Percentiles rank a stretch among this genome's conserved stretches.
Conservation (phyloP, 2,329 filamentous ascomycete genomes). For the Phialocephala sp. region DNA sequence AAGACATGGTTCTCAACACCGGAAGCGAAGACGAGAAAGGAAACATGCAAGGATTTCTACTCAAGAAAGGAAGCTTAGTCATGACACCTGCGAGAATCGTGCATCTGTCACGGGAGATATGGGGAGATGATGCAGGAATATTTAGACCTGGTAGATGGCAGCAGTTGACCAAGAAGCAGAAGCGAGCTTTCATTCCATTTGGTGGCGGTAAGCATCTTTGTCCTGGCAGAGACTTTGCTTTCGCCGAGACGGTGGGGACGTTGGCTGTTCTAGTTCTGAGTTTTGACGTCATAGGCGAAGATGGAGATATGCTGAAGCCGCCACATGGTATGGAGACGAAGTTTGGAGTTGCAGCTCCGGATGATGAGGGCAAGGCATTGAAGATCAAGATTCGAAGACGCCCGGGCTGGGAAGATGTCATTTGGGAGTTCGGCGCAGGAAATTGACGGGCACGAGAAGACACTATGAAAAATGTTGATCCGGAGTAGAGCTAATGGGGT, state of each 20-base stretch:
- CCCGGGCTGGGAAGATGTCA: not conserved
- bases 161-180: not conserved
- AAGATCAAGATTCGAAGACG: not conserved
- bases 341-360: not conserved
- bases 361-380: not conserved
- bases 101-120: not conserved
- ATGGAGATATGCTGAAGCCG: not conserved
- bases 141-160: not conserved
- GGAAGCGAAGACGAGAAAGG: not conserved
- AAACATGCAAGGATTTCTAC: not conserved
- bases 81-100: not conserved
- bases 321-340: not conserved
- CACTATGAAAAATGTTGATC: not conserved
- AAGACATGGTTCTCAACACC: not conserved
- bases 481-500: not conserved
- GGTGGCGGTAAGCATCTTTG: not conserved
- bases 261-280: not conserved
- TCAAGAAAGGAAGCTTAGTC: not conserved
- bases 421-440: not conserved
- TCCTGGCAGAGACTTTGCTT: constrained; percentile 3
- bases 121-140: not conserved
- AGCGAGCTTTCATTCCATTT: not conserved
- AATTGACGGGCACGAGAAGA: not conserved
- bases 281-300: not conserved
- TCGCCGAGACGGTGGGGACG: not conserved